Conservation (phyloP, 2,329 filamentous ascomycete genomes). For the Talaromyces piceae region DNA sequence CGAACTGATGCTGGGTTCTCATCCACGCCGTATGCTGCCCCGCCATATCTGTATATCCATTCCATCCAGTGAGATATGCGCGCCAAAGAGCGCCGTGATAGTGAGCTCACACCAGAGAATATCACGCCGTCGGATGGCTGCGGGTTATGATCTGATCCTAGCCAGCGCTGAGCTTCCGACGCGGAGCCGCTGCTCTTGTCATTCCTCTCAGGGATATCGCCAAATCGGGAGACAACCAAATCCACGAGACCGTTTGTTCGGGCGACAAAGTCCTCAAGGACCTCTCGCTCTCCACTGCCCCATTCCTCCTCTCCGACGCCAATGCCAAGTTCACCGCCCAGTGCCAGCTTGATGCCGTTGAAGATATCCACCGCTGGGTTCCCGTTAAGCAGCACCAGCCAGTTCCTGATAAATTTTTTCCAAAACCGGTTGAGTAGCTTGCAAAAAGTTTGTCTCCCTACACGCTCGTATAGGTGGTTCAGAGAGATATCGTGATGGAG, state of each 20-base stretch:
- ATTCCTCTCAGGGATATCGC: conserved; percentile 41
- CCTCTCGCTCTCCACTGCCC: conserved; percentile 86
- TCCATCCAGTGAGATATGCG: conserved; percentile 81
- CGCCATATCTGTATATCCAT: conserved; percentile 75
- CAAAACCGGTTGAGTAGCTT: conserved; percentile 71
- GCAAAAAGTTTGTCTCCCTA: conserved; percentile 62
- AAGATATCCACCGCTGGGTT: conserved; percentile 77
- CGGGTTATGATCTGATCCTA: conserved; percentile 63
- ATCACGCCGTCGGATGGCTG: conserved; percentile 72
- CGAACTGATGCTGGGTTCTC: conserved; percentile 67
- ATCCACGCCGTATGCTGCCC: conserved; percentile 74
- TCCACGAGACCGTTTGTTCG: conserved; percentile 81
- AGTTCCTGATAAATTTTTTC: conserved; percentile 59
- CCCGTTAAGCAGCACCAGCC: conserved; percentile 85
- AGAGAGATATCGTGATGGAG: conserved; percentile 78
- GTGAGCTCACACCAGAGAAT: conserved; percentile 70
- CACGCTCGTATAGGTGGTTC: conserved; percentile 59
- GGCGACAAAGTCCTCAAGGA: conserved; percentile 77
- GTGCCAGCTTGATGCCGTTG: conserved; percentile 77
- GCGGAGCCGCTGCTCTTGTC: conserved; percentile 10
- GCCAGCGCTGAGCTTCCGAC: conserved; percentile 51
- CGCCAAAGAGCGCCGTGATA: conserved; percentile 64
- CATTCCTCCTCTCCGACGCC: conserved; percentile 94
- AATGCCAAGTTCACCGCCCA: conserved; percentile 82
- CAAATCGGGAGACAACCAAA: conserved; percentile 79